Percentiles rank a stretch among this genome's conserved stretches.
phyloP scores from a whole-genome alignment of 1,284 basidiomycete species.

The Testicularia cyperi region DNA sequence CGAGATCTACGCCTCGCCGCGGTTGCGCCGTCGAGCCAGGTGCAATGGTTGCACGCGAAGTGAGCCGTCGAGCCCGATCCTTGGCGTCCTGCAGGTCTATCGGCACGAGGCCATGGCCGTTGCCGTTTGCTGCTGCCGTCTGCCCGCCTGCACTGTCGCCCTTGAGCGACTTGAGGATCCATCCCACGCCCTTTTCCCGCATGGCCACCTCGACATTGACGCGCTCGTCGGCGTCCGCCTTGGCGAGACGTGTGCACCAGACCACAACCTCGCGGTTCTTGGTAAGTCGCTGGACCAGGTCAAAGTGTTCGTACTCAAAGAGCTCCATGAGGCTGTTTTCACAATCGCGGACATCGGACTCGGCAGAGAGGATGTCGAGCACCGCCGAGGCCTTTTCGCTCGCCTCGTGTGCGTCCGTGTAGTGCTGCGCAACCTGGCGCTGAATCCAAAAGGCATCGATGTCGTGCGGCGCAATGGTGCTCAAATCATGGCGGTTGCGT shows the following conservation, averaged over 20 bases:
- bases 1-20: conserved; percentile 82
- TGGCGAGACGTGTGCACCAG: conserved; percentile 95
- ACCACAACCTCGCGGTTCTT: conserved; percentile 95
- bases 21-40: conserved; percentile 82
- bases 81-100: conserved; percentile 75
- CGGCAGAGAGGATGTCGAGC: conserved; percentile 77
- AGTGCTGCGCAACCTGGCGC: conserved; percentile 83
- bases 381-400: conserved; percentile 86
- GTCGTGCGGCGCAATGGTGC: conserved; percentile 75
- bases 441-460: conserved; percentile 99
- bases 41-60: conserved; percentile 82
- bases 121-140: conserved; percentile 17
- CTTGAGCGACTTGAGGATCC: conserved; percentile 83
- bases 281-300: conserved; percentile 84
- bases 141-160: conserved; percentile 6
- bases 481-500: neutral
- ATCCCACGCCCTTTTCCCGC: conserved; percentile 93
- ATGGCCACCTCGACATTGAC: conserved; percentile 96
- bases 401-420: conserved; percentile 90
- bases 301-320: conserved; percentile 89
- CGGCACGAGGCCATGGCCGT: conserved; percentile 63
- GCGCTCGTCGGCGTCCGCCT: conserved; percentile 83
- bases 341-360: conserved; percentile 87
- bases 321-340: conserved; percentile 97
- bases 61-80: conserved; percentile 64